These are phyloP conservation scores for Anthracocystis panici-leucophaei DNA, from an alignment of 1,284 basidiomycete genomes.

Conservation along the genomic window DNA sequence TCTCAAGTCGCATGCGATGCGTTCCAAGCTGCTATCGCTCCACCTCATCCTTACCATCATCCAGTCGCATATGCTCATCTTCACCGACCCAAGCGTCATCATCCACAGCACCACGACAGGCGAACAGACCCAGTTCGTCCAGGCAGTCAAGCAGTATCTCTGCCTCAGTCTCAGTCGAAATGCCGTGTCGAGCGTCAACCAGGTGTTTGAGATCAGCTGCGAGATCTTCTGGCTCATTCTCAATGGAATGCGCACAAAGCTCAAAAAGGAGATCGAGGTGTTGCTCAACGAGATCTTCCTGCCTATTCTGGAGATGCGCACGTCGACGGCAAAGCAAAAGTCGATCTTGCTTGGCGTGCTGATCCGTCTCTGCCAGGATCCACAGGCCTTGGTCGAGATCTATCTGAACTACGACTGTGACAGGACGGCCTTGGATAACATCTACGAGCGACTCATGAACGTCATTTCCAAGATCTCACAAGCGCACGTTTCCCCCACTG, in stretches of 20 bases:
- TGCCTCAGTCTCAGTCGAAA: conserved; percentile 94
- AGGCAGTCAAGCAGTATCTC: conserved; percentile 72
- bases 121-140: conserved; percentile 68
- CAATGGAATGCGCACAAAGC: conserved; percentile 90
- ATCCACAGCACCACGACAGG: conserved; percentile 67
- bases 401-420: conserved; percentile 70
- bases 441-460: conserved; percentile 69
- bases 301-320: conserved; percentile 98
- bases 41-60: conserved; percentile 67
- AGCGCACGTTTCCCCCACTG: conserved; percentile 44
- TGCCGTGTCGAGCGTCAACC: conserved; percentile 92
- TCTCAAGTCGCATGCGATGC: conserved; percentile 68
- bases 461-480: conserved; percentile 64
- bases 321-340: conserved; percentile 84
- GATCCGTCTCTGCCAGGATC: conserved; percentile 66
- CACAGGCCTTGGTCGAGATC: conserved; percentile 68
- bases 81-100: conserved; percentile 64
- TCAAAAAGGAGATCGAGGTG: conserved; percentile 99
- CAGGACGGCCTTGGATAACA: conserved; percentile 67
- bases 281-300: conserved; percentile 98
- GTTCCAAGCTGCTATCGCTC: conserved; percentile 67
- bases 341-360: conserved; percentile 64
- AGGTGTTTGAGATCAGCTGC: conserved; percentile 97
- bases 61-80: conserved; percentile 64
- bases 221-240: conserved; percentile 99